These are phyloP conservation scores for Groenewaldozyma salmanticensis DNA, from an alignment of 805 yeast genomes.

Conservation along the genomic window DNA sequence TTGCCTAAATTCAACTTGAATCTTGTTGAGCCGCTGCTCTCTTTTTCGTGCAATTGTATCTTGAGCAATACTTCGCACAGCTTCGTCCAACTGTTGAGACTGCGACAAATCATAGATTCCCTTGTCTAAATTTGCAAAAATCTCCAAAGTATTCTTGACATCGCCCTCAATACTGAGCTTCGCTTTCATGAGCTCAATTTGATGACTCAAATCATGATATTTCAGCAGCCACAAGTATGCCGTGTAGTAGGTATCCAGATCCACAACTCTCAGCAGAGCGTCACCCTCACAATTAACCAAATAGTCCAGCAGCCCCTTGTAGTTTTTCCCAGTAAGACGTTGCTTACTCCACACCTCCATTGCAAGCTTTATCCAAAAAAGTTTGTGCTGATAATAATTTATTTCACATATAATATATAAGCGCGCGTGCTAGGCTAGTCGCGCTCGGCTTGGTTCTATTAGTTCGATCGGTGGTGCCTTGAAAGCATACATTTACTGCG, in stretches of 20 bases:
- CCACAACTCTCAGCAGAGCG: not conserved
- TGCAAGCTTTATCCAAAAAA: too few relatives aligned
- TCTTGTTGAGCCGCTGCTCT: not conserved
- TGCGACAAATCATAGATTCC: not conserved
- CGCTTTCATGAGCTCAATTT: not conserved
- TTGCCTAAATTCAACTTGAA: not conserved
- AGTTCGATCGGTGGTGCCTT: too few relatives aligned
- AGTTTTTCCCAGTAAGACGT: too few relatives aligned
- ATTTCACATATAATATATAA: too few relatives aligned
- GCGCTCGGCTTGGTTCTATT: too few relatives aligned
- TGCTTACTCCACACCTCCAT: too few relatives aligned
- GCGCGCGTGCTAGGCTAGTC: too few relatives aligned
- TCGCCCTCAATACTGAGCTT: constrained; percentile 2
- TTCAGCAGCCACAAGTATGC: constrained; percentile 6
- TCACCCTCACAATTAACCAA: constrained; percentile 1
- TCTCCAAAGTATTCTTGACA: not conserved
- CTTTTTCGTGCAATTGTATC: not conserved
- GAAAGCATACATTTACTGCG: too few relatives aligned
- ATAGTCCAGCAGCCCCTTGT: constrained; percentile 1
- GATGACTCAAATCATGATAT: not conserved
- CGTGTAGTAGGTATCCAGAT: constrained; percentile 1
- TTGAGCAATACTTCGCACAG: not conserved
- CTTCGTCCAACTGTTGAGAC: not conserved
- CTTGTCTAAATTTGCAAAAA: not conserved
- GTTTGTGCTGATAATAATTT: too few relatives aligned